Conservation (phyloP, 2,329 filamentous ascomycete species). For the Pestalotiopsis sp. region DNA sequence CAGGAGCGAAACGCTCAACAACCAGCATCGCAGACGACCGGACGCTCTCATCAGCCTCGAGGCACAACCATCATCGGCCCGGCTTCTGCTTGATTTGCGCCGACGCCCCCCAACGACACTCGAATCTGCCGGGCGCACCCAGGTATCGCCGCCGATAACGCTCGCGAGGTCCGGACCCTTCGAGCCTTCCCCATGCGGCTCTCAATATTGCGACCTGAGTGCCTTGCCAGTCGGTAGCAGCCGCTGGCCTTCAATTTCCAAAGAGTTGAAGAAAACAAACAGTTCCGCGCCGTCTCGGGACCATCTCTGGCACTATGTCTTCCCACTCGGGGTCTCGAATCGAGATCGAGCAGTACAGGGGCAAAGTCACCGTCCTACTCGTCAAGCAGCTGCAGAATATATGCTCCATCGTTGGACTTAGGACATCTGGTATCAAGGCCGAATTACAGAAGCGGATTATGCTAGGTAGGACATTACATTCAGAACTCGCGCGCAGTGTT, state of each 20-base stretch:
- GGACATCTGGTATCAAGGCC: slow-evolving; percentile 83
- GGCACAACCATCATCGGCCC: no score
- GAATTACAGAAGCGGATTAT: slow-evolving; percentile 79
- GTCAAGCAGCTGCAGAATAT: slow-evolving; percentile 75
- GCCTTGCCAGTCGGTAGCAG: slow-evolving; percentile 26
- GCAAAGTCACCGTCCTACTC: slow-evolving; percentile 43
- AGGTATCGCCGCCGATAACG: not conserved
- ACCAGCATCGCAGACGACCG: no score
- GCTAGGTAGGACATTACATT: slow-evolving; percentile 63
- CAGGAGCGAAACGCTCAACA: no score
- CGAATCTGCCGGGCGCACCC: not conserved
- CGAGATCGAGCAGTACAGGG: slow-evolving; percentile 46
- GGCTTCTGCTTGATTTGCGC: no score
- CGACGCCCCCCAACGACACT: no score
- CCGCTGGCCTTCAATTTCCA: not conserved
- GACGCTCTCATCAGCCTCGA: no score
- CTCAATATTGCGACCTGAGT: slow-evolving; percentile 18
- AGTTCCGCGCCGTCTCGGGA: not conserved
- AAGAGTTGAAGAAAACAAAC: not conserved
- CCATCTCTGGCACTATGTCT: slow-evolving; percentile 22
- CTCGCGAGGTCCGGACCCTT: not conserved
- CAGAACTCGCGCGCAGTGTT: not conserved
- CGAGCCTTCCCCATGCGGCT: slow-evolving; percentile 30
- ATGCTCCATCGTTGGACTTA: slow-evolving; percentile 73
- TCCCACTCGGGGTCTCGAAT: slow-evolving; percentile 18